Evolutionary conservation across 2,329 filamentous ascomycete species (phyloP), one percentile per base, ranked within the genome.

Genomic region (Monosporascus sp.): DNA sequence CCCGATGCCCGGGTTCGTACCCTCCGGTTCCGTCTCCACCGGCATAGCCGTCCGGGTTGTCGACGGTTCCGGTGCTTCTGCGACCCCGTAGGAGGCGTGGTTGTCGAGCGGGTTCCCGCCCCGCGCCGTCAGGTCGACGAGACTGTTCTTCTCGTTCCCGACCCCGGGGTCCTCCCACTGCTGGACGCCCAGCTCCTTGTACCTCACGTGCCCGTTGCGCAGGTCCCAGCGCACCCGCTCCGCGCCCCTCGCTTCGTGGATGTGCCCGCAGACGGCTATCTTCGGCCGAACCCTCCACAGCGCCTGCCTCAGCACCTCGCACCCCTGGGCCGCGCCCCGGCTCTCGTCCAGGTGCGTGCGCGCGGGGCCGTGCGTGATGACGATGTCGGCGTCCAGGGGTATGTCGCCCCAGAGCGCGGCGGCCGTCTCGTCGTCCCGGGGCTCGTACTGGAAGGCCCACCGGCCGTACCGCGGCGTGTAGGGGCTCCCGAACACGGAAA

Each of bases 401-500:
- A 90, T 83, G 8, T 68, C 68, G 17, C 77, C 70, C 87, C 87
- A 91, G 2, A 86, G 61, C 2, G 45, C 46, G 5, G 55, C 50
- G 15, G 53, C 47, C 6, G 51, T 52, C 8, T 54, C 50, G 54
- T 56, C 53, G 25, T 59, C 52, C n/a, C 51, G 51, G 27, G 20
- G 68, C 55, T 9, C 66, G 65, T 90, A 90, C 56, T 79, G 78
- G 61, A 90, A 90, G 0, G 85, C 88, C 85, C 86, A 89, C 18
- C 76, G 68, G n/a, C 56, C 52, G 25, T 56, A 58, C n/a, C 63
- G 67, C 0, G 81, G 86, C 34, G 84, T 84, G 62, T 79, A 85
- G 0, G 88, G 88, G 3, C 86, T 89, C 1, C 85, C 88, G 64
- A 90, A 91, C 42, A 90, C 74, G 11, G 72, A 83, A 67, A 91